Evolutionary conservation across 1,139 yeast species (phyloP), one percentile per base, ranked within the genome.

Genomic region (Suhomyces ambrosiae): DNA sequence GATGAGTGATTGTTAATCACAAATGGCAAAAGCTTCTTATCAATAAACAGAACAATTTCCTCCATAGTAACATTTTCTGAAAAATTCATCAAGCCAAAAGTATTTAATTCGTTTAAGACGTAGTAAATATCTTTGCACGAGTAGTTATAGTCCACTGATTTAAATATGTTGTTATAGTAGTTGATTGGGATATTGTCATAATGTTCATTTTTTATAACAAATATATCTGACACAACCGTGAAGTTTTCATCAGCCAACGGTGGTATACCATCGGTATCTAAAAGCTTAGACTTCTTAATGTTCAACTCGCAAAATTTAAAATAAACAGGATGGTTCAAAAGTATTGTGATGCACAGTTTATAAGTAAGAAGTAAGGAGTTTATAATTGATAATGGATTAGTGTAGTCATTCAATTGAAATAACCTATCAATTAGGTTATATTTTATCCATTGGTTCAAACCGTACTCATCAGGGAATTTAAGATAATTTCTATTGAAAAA

Each of bases 401-500:
- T 17, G 22, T 33, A 38, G 3, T 13, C 10, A 7, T 22, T 10
- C 18, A 40, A 25, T 13, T 35, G 37, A 27, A 30, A 30, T 7
- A 42, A 10, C n/a, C 30, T 31, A 14, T 43, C 31, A 5, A 29
- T 21, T 6, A 46, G 18, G 17, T 43, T 34, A 25, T 34, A 30
- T 10, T 33, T 40, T 15, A 48, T 9, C 53, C 52, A 56, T 28
- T 40, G 47, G 30, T 35, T 47, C 36, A 58, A 40, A 1, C 63
- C 64, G 33, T 39, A 55, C 12, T 56, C 58, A 33, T 47, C 48
- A 5, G 64, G 64, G 18, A 58, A 45, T 45, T 38, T 38, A 37
- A 29, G 49, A 49, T 15, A 48, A 30, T 32, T 29, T 33, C 27
- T 46, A 23, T 11, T 32, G 13, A 30, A 42, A 15, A 31, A 44